A percentile compares a stretch with the other conserved stretches of the same genome.
Evolutionary conservation across 1,284 basidiomycete species (phyloP).

Genomic region (Hemileia vastatrix): DNA sequence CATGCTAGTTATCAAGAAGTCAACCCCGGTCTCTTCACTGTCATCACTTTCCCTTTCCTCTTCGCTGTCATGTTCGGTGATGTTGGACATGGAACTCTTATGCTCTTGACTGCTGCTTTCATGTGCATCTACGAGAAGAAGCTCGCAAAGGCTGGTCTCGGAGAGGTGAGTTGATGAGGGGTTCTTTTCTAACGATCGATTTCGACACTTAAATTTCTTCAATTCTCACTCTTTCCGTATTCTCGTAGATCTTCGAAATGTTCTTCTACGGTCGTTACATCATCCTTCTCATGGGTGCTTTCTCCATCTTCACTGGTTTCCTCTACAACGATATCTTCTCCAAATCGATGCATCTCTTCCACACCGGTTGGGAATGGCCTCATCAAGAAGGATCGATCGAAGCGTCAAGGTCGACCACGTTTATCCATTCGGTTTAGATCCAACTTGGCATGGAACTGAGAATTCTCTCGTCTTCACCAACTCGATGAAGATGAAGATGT

Average conservation of each 20-base stretch:
- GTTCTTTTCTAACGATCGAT: too few species aligned
- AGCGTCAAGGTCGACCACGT: constrained; percentile 56
- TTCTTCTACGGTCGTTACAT: constrained; percentile 99
- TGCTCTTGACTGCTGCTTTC: constrained; percentile 62
- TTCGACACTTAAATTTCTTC: too few species aligned
- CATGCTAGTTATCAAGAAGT: constrained; percentile 91
- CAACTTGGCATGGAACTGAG: constrained; percentile 85
- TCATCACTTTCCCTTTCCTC: too few species aligned
- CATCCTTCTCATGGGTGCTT: constrained; percentile 89
- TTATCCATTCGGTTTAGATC: constrained; percentile 90
- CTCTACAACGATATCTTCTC: constrained; percentile 99
- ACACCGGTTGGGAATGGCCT: constrained; percentile 82
- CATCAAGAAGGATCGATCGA: constrained; percentile 47
- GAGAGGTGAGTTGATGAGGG: too few species aligned
- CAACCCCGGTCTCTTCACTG: constrained; percentile 90
- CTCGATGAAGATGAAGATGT: constrained; percentile 99
- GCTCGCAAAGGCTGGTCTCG: constrained; percentile 63
- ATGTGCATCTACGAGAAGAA: constrained; percentile 80
- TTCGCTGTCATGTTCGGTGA: too few species aligned
- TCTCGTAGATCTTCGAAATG: constrained; percentile 71
- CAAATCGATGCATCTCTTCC: constrained; percentile 76
- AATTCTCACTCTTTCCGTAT: too few species aligned
- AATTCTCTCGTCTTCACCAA: constrained; percentile 90
- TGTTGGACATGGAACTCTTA: constrained; percentile 85
- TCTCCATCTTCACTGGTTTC: constrained; percentile 81